Conservation (phyloP, 352 stramenopile species). For the Pythium brassicae region DNA sequence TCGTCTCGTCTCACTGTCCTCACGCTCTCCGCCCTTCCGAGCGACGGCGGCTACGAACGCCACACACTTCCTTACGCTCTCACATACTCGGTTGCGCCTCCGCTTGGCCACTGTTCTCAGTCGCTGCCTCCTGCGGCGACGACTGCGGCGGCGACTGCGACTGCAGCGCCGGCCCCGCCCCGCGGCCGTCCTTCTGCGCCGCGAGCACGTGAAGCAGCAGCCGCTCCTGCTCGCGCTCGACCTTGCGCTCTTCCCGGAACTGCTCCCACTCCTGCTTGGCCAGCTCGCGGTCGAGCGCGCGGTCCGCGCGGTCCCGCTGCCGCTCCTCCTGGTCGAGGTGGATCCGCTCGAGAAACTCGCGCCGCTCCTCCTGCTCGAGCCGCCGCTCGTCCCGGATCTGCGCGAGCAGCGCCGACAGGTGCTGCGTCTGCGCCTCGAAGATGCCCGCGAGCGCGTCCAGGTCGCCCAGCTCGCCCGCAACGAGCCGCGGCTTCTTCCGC, state of each 20-base stretch:
- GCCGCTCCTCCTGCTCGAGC: constrained; percentile 11
- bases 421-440: constrained; percentile 11
- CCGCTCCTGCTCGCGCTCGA: constrained; percentile 6
- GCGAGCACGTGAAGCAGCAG: constrained; percentile 6
- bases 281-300: constrained; percentile 6
- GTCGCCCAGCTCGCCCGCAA: background rate
- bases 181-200: background rate
- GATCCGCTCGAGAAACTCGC: constrained; percentile 4
- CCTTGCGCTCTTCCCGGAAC: constrained; percentile 10
- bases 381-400: constrained; percentile 10
- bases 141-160: too few species aligned
- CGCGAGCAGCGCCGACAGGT: constrained; percentile 8
- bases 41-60: background rate
- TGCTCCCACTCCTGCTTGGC: constrained; percentile 2
- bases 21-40: background rate
- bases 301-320: constrained; percentile 7
- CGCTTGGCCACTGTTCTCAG: too few species aligned
- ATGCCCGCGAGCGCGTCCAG: constrained; percentile 6
- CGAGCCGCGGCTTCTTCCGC: constrained; percentile 3
- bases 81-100: too few species aligned
- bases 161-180: too few species aligned
- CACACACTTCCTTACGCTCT: background rate
- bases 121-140: too few species aligned
- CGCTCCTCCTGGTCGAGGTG: constrained; percentile 11
- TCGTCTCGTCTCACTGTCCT: too few species aligned